phyloP scores from a whole-genome alignment of 1,139 yeast genomes.

The Geotrichum cucujoidarum region DNA sequence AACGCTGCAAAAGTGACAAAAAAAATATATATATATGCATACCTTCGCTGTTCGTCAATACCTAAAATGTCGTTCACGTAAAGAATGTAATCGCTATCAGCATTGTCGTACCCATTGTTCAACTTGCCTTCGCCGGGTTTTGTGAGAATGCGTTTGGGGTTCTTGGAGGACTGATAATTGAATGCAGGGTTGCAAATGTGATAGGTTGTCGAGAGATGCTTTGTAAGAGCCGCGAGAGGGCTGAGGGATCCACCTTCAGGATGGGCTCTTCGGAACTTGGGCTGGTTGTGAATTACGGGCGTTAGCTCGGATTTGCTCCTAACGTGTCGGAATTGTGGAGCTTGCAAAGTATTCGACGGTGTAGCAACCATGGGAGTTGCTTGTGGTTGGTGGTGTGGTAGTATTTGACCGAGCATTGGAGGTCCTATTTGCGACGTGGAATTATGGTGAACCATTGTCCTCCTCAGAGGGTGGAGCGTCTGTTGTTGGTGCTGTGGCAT shows the following conservation, averaged over 20 bases:
- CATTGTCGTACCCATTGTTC: conserved; percentile 85
- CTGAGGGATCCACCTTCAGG: conserved; percentile 74
- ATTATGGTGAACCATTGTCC: conserved; percentile 14
- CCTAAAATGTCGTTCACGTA: conserved; percentile 94
- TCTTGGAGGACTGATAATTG: conserved; percentile 75
- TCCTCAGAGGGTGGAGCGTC: conserved; percentile 3
- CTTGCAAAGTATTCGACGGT: no score
- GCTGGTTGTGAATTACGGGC: conserved; percentile 62
- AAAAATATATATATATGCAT: not conserved
- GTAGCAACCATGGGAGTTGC: no score
- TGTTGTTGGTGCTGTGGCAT: conserved; percentile 7
- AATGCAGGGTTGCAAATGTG: conserved; percentile 84
- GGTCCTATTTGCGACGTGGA: conserved; percentile 20
- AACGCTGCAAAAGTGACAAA: not conserved
- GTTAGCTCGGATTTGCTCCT: conserved; percentile 50
- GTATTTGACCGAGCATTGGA: conserved; percentile 8
- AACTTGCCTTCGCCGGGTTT: conserved; percentile 82
- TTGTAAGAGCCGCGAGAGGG: conserved; percentile 78
- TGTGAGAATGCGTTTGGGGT: conserved; percentile 87
- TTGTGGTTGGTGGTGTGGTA: conserved; percentile 7
- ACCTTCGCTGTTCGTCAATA: conserved; percentile 68
- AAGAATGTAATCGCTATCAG: conserved; percentile 81
- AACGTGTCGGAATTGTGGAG: conserved; percentile 45
- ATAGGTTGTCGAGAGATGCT: conserved; percentile 73
- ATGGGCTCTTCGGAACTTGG: conserved; percentile 76